A percentile compares a stretch with the other conserved stretches of the same genome.
phyloP scores from a whole-genome alignment of 805 yeast genomes.

The Ogataea minuta region DNA sequence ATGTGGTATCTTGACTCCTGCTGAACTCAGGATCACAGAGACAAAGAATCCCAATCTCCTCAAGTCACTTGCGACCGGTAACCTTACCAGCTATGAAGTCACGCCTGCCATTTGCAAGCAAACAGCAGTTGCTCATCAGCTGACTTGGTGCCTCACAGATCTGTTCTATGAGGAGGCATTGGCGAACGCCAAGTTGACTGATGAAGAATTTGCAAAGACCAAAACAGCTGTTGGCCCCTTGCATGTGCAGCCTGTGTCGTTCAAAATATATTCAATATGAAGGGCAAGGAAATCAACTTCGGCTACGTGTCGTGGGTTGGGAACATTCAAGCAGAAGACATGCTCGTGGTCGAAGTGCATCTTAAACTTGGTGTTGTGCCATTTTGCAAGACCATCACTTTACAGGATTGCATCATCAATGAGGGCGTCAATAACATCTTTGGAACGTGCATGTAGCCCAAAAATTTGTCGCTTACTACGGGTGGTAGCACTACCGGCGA shows the following conservation, averaged over 20 bases:
- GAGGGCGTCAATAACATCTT: constrained; percentile 50
- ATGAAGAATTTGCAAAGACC: constrained; percentile 12
- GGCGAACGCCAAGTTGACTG: constrained; percentile 22
- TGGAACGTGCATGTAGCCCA: constrained; percentile 50
- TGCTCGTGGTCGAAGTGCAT: constrained; percentile 22
- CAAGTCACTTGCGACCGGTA: constrained; percentile 12
- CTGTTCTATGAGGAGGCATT: constrained; percentile 26
- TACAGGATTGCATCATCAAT: constrained; percentile 57
- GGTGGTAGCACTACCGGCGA: constrained; percentile 68
- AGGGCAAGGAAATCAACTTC: constrained; percentile 34
- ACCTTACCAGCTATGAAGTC: constrained; percentile 19
- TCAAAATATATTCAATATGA: constrained; percentile 48
- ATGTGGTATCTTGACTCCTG: constrained; percentile 12
- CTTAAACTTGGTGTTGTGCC: constrained; percentile 36
- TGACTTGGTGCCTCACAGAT: constrained; percentile 28
- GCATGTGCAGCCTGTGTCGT: constrained; percentile 41
- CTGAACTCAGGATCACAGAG: constrained; percentile 21
- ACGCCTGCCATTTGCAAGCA: constrained; percentile 29
- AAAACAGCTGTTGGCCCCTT: constrained; percentile 24
- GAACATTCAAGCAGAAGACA: constrained; percentile 12
- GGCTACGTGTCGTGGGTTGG: constrained; percentile 19
- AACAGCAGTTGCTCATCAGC: constrained; percentile 30
- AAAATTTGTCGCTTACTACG: constrained; percentile 48
- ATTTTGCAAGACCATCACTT: constrained; percentile 47
- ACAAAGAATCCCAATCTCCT: constrained; percentile 11